Evolutionary conservation across 495 filamentous ascomycete species (phyloP), one percentile per base, ranked within the genome.

Genomic region (Chaetomium cochliodes): DNA sequence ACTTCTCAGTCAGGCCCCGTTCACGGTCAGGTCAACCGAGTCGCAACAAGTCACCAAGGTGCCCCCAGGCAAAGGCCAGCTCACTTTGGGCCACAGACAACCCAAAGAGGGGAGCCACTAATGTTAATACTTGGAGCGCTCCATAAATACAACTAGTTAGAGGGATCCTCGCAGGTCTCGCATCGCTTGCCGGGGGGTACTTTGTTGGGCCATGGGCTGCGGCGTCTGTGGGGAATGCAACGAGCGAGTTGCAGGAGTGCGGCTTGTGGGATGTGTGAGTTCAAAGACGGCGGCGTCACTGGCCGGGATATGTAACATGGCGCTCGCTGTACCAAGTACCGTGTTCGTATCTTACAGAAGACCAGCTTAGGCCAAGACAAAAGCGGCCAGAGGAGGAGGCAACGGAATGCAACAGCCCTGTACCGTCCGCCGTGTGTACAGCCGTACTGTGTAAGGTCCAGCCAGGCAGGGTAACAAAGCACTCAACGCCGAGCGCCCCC

Each of bases 131-230:
- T 23, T 8, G n/a, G 30, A 15, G 8, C 41, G 39, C 65, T 65
- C 65, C 62, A 65, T 70, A 47, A 47, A 18, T 47, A 41, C 57
- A 65, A 62, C 67, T 62, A 51, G 55, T 52, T 62, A 51, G 55
- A 57, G 54, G 62, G 66, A 67, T 69, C 65, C 67, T 69, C 67
- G 67, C 64, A 62, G 25, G 65, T 69, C 65, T 72, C 70, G 70
- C 65, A 67, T 66, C 59, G 60, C 66, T 65, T 63, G 68, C 66
- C 58, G 46, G 67, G 49, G 33, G 65, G 63, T 67, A 51, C 61
- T 23, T 37, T 62, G 62, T 23, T 54, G 61, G 54, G 60, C 62
- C 56, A 63, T 68, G 65, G 47, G 63, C 44, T 52, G 64, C 46
- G 60, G 50, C 60, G 50, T 59, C 28, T 30, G 64, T 60, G 64